Conservation (phyloP, 495 filamentous ascomycete species). For the Neurospora sp. region DNA sequence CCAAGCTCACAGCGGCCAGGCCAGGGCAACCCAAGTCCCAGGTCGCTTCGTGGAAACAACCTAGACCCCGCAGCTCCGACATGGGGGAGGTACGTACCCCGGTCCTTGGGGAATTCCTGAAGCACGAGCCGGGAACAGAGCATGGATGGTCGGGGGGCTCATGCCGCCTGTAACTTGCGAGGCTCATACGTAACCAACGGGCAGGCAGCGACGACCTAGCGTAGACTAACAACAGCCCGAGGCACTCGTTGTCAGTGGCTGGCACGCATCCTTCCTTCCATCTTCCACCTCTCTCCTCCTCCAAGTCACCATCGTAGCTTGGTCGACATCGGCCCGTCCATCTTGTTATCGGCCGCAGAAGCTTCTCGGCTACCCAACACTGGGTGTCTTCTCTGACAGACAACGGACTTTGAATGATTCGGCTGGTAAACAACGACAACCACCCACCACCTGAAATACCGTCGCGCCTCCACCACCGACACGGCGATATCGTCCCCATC, state of each 20-base stretch:
- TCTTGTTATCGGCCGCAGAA: neutral
- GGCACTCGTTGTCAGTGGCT: neutral
- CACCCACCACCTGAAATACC: neutral
- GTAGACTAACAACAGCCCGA: neutral
- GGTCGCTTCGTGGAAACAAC: neutral
- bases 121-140: neutral
- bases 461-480: neutral
- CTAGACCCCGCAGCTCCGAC: neutral
- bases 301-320: neutral
- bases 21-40: neutral
- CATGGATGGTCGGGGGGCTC: neutral
- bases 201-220: neutral
- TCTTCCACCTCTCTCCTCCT: neutral
- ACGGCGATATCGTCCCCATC: neutral
- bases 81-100: neutral
- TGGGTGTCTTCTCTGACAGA: neutral
- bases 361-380: neutral
- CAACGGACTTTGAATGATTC: neutral
- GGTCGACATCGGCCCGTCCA: neutral
- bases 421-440: neutral
- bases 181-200: neutral
- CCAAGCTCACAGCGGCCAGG: neutral
- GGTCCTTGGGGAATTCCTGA: neutral
- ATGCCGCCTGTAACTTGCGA: neutral
- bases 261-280: neutral